Evolutionary conservation across 2,329 filamentous ascomycete genomes (phyloP).

Genomic region (Colletotrichum eleusines): DNA sequence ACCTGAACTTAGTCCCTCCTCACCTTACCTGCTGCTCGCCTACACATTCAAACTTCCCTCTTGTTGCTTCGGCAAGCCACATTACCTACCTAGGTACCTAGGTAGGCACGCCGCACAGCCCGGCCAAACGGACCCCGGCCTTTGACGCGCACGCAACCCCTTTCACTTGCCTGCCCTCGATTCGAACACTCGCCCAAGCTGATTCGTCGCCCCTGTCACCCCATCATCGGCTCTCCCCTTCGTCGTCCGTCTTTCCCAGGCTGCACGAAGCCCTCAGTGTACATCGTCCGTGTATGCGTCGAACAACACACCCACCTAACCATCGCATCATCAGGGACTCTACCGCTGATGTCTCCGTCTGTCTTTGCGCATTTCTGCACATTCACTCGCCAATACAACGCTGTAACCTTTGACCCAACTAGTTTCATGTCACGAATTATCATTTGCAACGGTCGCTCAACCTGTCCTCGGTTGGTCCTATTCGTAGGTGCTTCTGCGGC

Average conservation of each 20-base stretch:
- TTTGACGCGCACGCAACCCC: slow-evolving; percentile 26
- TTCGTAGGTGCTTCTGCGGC: slow-evolving; percentile 4
- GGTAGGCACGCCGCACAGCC: slow-evolving; percentile 21
- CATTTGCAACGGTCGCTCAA: slow-evolving; percentile 1
- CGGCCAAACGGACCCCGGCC: slow-evolving; percentile 32
- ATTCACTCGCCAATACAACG: slow-evolving; percentile 6
- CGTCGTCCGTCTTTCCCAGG: background rate
- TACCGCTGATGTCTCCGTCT: background rate
- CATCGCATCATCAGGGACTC: slow-evolving; percentile 4
- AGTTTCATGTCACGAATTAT: slow-evolving; percentile 29
- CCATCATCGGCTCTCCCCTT: slow-evolving; percentile 3
- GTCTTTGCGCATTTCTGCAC: background rate
- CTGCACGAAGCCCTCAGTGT: background rate
- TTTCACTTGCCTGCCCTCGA: background rate
- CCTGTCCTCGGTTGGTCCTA: slow-evolving; percentile 2
- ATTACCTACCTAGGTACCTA: background rate
- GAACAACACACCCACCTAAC: slow-evolving; percentile 20
- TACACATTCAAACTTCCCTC: slow-evolving; percentile 13
- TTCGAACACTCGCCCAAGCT: background rate
- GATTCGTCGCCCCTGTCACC: slow-evolving; percentile 7
- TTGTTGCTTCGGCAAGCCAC: slow-evolving; percentile 28
- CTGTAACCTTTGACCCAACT: slow-evolving; percentile 23
- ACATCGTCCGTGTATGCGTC: background rate
- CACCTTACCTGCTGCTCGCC: slow-evolving; percentile 15
- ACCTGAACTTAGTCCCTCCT: background rate